phyloP scores from a whole-genome alignment of 805 yeast genomes.

The Cyberlindnera japonica region DNA sequence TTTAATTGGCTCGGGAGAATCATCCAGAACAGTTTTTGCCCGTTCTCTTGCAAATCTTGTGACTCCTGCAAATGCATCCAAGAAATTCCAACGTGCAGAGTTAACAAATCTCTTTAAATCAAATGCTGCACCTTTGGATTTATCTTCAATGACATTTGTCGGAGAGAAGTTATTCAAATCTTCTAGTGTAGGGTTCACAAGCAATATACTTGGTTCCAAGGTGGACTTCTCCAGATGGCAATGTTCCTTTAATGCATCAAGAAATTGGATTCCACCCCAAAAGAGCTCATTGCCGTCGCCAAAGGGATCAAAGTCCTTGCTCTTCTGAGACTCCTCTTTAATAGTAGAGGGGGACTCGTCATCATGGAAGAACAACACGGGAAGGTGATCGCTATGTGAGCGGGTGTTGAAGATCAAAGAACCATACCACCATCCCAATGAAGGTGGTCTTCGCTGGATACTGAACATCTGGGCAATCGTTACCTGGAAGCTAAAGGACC shows the following conservation, averaged over 20 bases:
- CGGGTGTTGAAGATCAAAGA: slow-evolving; percentile 72
- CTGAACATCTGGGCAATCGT: slow-evolving; percentile 63
- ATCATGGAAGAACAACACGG: slow-evolving; percentile 90
- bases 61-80: slow-evolving; percentile 80
- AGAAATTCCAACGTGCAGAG: slow-evolving; percentile 79
- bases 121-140: slow-evolving; percentile 1
- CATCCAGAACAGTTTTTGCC: slow-evolving; percentile 56
- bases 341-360: slow-evolving; percentile 76
- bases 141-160: slow-evolving; percentile 18
- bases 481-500: slow-evolving; percentile 66
- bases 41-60: slow-evolving; percentile 53
- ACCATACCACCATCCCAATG: slow-evolving; percentile 90
- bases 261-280: slow-evolving; percentile 91
- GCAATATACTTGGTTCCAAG: slow-evolving; percentile 65
- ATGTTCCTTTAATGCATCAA: slow-evolving; percentile 48
- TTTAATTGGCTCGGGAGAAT: slow-evolving; percentile 47
- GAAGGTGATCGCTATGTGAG: slow-evolving; percentile 57
- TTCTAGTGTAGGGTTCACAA: slow-evolving; percentile 71
- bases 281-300: slow-evolving; percentile 50
- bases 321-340: slow-evolving; percentile 53
- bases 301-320: slow-evolving; percentile 73
- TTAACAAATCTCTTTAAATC: slow-evolving; percentile 48
- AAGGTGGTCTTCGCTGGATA: slow-evolving; percentile 79
- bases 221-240: slow-evolving; percentile 66
- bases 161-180: slow-evolving; percentile 37